Percentiles rank a stretch among this genome's conserved stretches.
Conservation (phyloP, 306 rosid genomes). For the Casuarina equisetifolia region DNA sequence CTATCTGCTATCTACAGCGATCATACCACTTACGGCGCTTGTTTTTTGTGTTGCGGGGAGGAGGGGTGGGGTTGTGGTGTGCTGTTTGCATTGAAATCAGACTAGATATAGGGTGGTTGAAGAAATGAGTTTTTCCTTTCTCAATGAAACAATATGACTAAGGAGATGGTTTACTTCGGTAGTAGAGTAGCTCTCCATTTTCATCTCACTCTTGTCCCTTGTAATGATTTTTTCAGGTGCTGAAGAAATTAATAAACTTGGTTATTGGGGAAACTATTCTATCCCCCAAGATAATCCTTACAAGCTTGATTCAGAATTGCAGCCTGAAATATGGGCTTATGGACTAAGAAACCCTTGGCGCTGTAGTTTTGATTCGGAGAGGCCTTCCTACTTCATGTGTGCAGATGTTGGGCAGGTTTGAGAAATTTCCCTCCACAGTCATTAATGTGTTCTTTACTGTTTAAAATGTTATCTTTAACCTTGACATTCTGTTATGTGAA, state of each 20-base stretch:
- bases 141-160: neutral
- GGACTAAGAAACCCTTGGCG: conserved; percentile 99
- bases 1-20: neutral
- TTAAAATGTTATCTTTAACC: neutral
- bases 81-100: neutral
- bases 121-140: conserved; percentile 4
- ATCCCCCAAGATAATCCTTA: conserved; percentile 85
- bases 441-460: neutral
- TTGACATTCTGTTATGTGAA: neutral
- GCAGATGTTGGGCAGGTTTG: conserved; percentile 89
- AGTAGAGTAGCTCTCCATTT: neutral
- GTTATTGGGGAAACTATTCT: conserved; percentile 91
- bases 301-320: conserved; percentile 54
- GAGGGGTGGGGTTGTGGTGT: too few species aligned
- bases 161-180: neutral
- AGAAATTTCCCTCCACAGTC: conserved; percentile 13
- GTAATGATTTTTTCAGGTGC: conserved; percentile 48
- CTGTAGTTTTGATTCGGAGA: conserved; percentile 88
- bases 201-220: conserved; percentile 14
- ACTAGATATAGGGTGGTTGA: neutral
- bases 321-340: conserved; percentile 86
- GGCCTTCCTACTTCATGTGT: conserved; percentile 83
- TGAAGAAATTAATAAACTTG: conserved; percentile 59
- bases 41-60: too few species aligned
- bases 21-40: neutral